Conservation (phyloP, 1,139 yeast species). For the Saccharomycopsis crataegensis region DNA sequence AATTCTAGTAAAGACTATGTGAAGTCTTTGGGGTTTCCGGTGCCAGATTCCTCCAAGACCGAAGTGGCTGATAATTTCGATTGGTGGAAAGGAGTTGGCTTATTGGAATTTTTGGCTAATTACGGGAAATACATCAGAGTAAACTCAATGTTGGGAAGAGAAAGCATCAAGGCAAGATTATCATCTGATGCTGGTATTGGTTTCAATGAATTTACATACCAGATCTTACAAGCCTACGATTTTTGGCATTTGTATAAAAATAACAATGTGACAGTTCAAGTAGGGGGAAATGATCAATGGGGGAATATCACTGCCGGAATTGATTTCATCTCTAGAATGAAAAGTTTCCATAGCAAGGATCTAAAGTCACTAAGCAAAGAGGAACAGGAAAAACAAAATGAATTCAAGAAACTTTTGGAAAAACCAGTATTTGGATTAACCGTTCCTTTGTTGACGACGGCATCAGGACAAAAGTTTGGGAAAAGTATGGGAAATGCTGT, state of each 20-base stretch:
- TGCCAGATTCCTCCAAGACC: constrained; percentile 6
- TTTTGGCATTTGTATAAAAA: constrained; percentile 71
- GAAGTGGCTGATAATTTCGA: constrained; percentile 52
- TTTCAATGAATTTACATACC: constrained; percentile 90
- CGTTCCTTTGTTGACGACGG: constrained; percentile 82
- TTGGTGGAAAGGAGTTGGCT: constrained; percentile 80
- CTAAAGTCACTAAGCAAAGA: constrained; percentile 23
- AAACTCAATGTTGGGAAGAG: constrained; percentile 82
- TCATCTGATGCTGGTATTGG: constrained; percentile 72
- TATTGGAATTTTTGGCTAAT: constrained; percentile 68
- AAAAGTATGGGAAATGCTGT: constrained; percentile 97
- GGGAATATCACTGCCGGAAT: constrained; percentile 97
- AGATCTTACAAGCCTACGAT: constrained; percentile 87
- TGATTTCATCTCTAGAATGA: constrained; percentile 69
- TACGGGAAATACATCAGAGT: constrained; percentile 80
- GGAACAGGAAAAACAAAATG: constrained; percentile 15
- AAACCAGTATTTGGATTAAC: constrained; percentile 58
- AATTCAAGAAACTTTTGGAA: neutral
- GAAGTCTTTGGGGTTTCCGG: constrained; percentile 42
- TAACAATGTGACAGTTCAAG: constrained; percentile 60
- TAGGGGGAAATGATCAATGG: constrained; percentile 98
- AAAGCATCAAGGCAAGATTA: constrained; percentile 73
- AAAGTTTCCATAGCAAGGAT: constrained; percentile 26
- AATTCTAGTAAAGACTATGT: constrained; percentile 57
- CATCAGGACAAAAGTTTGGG: constrained; percentile 91